A percentile compares a stretch with the other conserved stretches of the same genome.
These are phyloP conservation scores for Zygosaccharomyces pseudorouxii DNA, from an alignment of 805 yeast species.

Conservation along the genomic window DNA sequence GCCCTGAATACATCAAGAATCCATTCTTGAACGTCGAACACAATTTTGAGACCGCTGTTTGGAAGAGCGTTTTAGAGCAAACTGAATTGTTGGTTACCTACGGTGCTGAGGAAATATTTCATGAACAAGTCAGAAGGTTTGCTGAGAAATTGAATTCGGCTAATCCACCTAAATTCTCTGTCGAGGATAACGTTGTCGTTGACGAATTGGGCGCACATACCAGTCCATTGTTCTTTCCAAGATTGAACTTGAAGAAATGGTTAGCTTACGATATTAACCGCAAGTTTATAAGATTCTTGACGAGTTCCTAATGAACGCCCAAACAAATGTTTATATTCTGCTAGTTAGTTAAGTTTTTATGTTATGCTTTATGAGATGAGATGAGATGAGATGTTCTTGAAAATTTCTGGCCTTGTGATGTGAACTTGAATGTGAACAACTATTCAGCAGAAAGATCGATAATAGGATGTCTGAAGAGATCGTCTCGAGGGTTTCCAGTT, in stretches of 20 bases:
- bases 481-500: constrained; percentile 39
- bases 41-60: constrained; percentile 15
- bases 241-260: constrained; percentile 11
- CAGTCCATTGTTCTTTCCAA: constrained; percentile 11
- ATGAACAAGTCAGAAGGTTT: constrained; percentile 16
- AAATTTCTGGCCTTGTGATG: background rate
- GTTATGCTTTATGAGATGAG: background rate
- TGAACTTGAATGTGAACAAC: background rate
- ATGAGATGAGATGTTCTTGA: background rate
- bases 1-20: constrained; percentile 1
- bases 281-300: constrained; percentile 9
- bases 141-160: constrained; percentile 7
- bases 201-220: constrained; percentile 20
- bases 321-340: background rate
- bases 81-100: constrained; percentile 17
- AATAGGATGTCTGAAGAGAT: constrained; percentile 51
- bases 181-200: constrained; percentile 3
- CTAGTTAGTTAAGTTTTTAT: background rate
- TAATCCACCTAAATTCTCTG: constrained; percentile 3
- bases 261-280: background rate
- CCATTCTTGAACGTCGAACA: constrained; percentile 20
- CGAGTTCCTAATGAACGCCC: background rate
- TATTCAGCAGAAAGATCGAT: background rate
- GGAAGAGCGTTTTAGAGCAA: constrained; percentile 15
- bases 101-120: constrained; percentile 25